These are phyloP conservation scores for Terana coerulea DNA, from an alignment of 768 basidiomycete species.

Conservation along the genomic window DNA sequence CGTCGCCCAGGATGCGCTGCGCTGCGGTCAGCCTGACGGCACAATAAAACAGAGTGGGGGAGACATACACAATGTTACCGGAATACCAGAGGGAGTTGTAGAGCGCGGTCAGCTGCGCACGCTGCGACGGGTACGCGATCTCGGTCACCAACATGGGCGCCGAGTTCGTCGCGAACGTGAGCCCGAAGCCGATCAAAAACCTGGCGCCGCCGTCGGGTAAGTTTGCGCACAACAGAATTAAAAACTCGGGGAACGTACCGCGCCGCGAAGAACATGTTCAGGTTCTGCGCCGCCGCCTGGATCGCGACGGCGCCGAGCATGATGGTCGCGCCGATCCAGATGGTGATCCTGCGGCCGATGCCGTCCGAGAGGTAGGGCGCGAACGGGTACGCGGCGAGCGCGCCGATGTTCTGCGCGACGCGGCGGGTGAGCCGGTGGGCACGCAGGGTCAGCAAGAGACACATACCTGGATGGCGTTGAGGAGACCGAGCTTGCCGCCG, in stretches of 20 bases:
- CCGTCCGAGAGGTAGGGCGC: slow-evolving; percentile 70
- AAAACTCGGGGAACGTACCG: slow-evolving; percentile 38
- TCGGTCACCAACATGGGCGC: slow-evolving; percentile 86
- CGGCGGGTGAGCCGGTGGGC: neutral
- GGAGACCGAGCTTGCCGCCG: slow-evolving; percentile 56
- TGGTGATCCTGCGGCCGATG: slow-evolving; percentile 60
- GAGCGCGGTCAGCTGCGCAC: slow-evolving; percentile 70
- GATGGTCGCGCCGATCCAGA: slow-evolving; percentile 66
- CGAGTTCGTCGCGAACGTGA: slow-evolving; percentile 70
- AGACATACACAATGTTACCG: slow-evolving; percentile 67
- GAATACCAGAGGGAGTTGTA: slow-evolving; percentile 89
- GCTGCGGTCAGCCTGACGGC: neutral
- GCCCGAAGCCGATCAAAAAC: slow-evolving; percentile 74
- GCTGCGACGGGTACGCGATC: slow-evolving; percentile 80
- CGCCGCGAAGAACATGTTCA: slow-evolving; percentile 79
- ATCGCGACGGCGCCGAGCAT: slow-evolving; percentile 67
- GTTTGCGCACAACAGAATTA: neutral
- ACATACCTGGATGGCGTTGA: slow-evolving; percentile 70
- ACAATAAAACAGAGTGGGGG: neutral
- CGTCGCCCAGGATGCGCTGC: slow-evolving; percentile 72
- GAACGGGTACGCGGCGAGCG: slow-evolving; percentile 64
- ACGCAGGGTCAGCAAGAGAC: neutral
- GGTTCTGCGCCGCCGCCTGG: slow-evolving; percentile 67
- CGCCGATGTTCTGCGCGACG: slow-evolving; percentile 60
- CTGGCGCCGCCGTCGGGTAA: slow-evolving; percentile 24